Base-by-base conservation (phyloP, 352 stramenopile genomes). In the Globisporangium polare region DNA sequence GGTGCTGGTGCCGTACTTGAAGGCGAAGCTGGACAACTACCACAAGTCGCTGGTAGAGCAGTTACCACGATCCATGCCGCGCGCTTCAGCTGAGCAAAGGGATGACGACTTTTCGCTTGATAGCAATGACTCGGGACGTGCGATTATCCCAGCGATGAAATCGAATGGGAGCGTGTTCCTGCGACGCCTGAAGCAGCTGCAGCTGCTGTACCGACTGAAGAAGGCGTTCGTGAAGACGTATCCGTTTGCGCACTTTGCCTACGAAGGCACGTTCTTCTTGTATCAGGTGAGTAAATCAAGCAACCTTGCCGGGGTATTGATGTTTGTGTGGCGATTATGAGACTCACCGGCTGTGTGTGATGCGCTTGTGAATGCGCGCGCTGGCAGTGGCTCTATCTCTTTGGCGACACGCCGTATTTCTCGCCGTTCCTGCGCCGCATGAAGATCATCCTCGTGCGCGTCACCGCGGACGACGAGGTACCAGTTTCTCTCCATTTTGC, bases 391-490 rank as follows among this genome's bases (percentile, higher is more conserved):
- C 60, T 94, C 26, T 95, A 95, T 71, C 58, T 95, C 58, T 89
- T 95, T 67, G 84, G 83, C 26, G 81, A 94, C 45, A 93, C 86
- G 4, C 80, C 77, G 4, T 92, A 89, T 51, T 95, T 95, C 58
- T 89, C 86, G 7, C 86, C 86, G 3, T 88, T 94, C 47, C 62
- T 94, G 15, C 81, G 73, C 0, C 71, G 68, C 26, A 81, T 94
- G 68, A 88, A 89, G 69, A 84, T 84, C 8, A 67, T 86, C 31
- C 75, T 95, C 26, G 83, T 92, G 37, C 80, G 83, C 31, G 74
- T 90, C 26, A 91, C 84, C 4, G 59, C 78, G 3, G 75, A 86
- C 3, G 84, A 95, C 45, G 81, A 91, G 65, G 79, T 89, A 75
- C 53, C 27, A 26, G n/a, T 10, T 29, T 0, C 9, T 17, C 2